These are phyloP conservation scores for Pythium rhizo-oryzae DNA, from an alignment of 352 stramenopile genomes.

Conservation along the genomic window DNA sequence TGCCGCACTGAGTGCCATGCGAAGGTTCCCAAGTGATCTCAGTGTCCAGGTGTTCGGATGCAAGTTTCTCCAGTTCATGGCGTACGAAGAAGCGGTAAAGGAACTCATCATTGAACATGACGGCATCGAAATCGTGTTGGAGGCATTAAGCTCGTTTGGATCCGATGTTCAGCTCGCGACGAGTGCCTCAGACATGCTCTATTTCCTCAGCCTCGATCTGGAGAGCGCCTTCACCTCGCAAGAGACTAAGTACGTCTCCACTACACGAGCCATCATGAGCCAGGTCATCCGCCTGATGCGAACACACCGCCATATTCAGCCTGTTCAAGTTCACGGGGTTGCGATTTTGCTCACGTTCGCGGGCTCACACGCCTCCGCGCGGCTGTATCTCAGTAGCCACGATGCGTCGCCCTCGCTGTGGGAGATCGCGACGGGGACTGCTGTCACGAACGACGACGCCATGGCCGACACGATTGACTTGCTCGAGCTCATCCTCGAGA, in stretches of 20 bases:
- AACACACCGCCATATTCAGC: conserved; percentile 33
- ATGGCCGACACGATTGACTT: conserved; percentile 42
- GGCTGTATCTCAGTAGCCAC: conserved; percentile 25
- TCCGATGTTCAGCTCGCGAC: conserved; percentile 43
- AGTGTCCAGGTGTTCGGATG: conserved; percentile 52
- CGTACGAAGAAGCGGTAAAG: conserved; percentile 59
- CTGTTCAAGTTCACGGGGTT: conserved; percentile 55
- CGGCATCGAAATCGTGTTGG: conserved; percentile 39
- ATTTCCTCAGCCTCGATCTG: conserved; percentile 56
- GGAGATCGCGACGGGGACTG: conserved; percentile 34
- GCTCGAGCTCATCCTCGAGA: conserved; percentile 41
- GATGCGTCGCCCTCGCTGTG: conserved; percentile 25
- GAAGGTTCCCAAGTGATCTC: conserved; percentile 29
- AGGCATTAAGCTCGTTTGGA: conserved; percentile 38
- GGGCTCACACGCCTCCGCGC: conserved; percentile 31
- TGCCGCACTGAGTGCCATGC: conserved; percentile 41
- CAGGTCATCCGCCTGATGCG: conserved; percentile 42
- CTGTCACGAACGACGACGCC: conserved; percentile 32
- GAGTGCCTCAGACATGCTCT: conserved; percentile 53
- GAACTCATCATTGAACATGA: conserved; percentile 37
- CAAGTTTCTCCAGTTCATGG: conserved; percentile 74
- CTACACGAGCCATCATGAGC: conserved; percentile 30
- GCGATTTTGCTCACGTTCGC: conserved; percentile 51
- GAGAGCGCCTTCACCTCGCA: conserved; percentile 27
- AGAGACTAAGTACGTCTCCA: conserved; percentile 13